These are phyloP conservation scores for Lipomyces lipofer DNA, from an alignment of 805 yeast genomes.

Conservation along the genomic window DNA sequence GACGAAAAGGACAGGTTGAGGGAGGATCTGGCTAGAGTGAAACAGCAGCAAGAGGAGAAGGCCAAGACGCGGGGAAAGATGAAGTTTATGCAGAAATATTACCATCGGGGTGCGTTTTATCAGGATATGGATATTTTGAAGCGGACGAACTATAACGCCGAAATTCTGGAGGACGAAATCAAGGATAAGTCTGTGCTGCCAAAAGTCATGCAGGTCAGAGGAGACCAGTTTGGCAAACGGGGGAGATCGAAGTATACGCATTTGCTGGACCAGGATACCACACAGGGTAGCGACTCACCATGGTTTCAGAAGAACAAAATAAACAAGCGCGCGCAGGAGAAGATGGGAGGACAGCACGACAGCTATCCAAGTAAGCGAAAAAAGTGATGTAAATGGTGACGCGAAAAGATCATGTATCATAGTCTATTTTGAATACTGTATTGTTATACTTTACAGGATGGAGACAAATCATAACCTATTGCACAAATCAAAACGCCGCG, in stretches of 20 bases:
- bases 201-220: slow-evolving; percentile 37
- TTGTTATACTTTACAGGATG: not conserved
- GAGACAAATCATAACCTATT: not conserved
- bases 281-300: slow-evolving; percentile 22
- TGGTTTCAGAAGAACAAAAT: slow-evolving; percentile 18
- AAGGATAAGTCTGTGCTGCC: slow-evolving; percentile 37
- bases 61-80: slow-evolving; percentile 11
- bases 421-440: not conserved
- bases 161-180: slow-evolving; percentile 38
- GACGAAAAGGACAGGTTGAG: slow-evolving; percentile 33
- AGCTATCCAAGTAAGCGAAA: slow-evolving; percentile 10
- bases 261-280: slow-evolving; percentile 39
- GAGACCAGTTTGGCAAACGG: slow-evolving; percentile 35
- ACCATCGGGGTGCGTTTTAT: slow-evolving; percentile 41
- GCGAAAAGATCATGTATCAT: not conserved
- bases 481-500: slow-evolving; percentile 3
- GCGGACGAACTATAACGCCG: slow-evolving; percentile 36
- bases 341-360: slow-evolving; percentile 23
- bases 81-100: slow-evolving; percentile 35
- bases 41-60: slow-evolving; percentile 27
- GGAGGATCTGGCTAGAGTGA: slow-evolving; percentile 28
- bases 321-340: slow-evolving; percentile 15
- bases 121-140: slow-evolving; percentile 39
- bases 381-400: not conserved
- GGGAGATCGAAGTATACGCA: slow-evolving; percentile 38